phyloP scores from a whole-genome alignment of 1,284 basidiomycete species.

The Takashimella tepidaria region DNA sequence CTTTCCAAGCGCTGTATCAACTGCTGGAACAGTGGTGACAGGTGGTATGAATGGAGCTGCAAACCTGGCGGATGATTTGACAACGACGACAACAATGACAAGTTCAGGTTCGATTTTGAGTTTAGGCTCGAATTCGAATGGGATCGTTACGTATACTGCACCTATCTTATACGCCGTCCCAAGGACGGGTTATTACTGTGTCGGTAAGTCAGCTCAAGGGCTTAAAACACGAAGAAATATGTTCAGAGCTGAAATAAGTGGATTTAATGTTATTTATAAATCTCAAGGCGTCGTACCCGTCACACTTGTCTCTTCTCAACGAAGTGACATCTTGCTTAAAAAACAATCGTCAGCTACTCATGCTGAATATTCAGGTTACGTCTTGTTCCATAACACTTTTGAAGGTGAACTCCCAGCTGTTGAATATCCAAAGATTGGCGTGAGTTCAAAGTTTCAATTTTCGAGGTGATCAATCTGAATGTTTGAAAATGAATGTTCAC shows the following conservation, averaged over 20 bases:
- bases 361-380: conserved; percentile 72
- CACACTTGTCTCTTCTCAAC: conserved; percentile 53
- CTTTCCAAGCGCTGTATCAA: neutral
- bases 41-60: neutral
- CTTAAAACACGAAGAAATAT: no score
- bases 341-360: conserved; percentile 46
- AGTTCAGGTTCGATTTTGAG: neutral
- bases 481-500: neutral
- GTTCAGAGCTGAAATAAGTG: no score
- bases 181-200: conserved; percentile 91
- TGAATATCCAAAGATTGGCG: conserved; percentile 97
- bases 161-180: conserved; percentile 68
- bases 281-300: conserved; percentile 72
- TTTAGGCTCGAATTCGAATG: neutral
- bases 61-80: neutral
- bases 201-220: conserved; percentile 58
- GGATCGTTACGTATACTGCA: conserved; percentile 18
- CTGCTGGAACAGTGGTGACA: neutral
- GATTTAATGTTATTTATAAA: neutral
- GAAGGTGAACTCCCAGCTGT: conserved; percentile 82
- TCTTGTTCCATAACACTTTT: conserved; percentile 85
- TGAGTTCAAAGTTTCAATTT: conserved; percentile 49
- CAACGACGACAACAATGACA: neutral
- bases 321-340: neutral
- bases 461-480: neutral